phyloP scores from a whole-genome alignment of 164 flowering plant species.

The Tetracentron sinense region DNA sequence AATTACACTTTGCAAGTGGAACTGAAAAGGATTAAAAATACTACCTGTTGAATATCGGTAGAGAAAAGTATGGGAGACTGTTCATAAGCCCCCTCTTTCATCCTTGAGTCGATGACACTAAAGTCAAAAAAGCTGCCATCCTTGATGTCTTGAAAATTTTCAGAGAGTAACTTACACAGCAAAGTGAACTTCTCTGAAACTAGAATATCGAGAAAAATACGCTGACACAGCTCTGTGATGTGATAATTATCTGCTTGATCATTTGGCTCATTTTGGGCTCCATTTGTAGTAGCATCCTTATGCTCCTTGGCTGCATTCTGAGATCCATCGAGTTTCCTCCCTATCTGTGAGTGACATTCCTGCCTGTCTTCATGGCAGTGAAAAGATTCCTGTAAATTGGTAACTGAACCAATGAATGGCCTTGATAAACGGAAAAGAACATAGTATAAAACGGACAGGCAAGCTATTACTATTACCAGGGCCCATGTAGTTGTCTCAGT shows the following conservation, averaged over 20 bases:
- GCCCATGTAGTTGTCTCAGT: conserved; percentile 6
- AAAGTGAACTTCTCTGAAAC: conserved; percentile 56
- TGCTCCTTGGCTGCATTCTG: conserved; percentile 13
- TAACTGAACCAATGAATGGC: conserved; percentile 5
- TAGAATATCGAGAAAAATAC: conserved; percentile 40
- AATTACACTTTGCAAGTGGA: background rate
- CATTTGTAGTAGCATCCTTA: conserved; percentile 15
- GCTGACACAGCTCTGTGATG: conserved; percentile 40
- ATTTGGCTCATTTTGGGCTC: conserved; percentile 17
- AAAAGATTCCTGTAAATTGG: conserved; percentile 32
- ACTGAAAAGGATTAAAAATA: background rate
- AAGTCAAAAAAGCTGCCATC: conserved; percentile 44
- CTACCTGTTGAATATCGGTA: conserved; percentile 68
- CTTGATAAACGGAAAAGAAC: background rate
- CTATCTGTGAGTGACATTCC: conserved; percentile 13
- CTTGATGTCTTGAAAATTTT: conserved; percentile 64
- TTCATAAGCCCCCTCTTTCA: conserved; percentile 68
- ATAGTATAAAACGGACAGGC: background rate
- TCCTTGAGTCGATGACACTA: conserved; percentile 45
- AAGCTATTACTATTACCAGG: conserved; percentile 12
- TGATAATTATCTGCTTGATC: conserved; percentile 15
- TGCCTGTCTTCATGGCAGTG: conserved; percentile 11
- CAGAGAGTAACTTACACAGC: conserved; percentile 55
- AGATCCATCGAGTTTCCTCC: conserved; percentile 1
- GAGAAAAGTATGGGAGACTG: conserved; percentile 56